Conservation (phyloP, 2,329 filamentous ascomycete species). For the Apiospora sp. region DNA sequence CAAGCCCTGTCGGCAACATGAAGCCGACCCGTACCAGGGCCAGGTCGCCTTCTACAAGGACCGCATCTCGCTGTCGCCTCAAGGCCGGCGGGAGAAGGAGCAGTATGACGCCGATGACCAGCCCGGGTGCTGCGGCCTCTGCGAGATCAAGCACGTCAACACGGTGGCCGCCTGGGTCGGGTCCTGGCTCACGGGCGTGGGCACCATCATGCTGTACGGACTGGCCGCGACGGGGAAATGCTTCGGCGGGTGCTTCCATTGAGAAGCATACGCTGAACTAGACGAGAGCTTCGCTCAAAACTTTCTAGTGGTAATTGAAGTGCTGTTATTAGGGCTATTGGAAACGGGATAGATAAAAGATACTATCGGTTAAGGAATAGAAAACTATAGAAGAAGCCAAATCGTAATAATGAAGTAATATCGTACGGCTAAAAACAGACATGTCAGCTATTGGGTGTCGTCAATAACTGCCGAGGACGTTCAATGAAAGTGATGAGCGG, state of each 20-base stretch:
- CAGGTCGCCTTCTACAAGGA: conserved; percentile 11
- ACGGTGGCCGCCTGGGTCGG: conserved; percentile 7
- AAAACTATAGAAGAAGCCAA: no score
- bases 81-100: background rate
- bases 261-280: background rate
- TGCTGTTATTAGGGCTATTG: no score
- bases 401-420: no score
- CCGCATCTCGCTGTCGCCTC: conserved; percentile 1
- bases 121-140: conserved; percentile 14
- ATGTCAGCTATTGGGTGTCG: no score
- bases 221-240: background rate
- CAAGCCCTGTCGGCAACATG: background rate
- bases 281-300: no score
- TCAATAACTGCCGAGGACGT: no score
- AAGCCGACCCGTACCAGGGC: background rate
- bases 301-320: no score
- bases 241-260: conserved; percentile 9
- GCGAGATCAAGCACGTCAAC: conserved; percentile 1
- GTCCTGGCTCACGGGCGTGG: conserved; percentile 8
- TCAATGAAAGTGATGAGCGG: no score
- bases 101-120: background rate
- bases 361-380: no score
- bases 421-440: no score
- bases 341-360: no score
- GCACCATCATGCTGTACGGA: conserved; percentile 17